phyloP scores from a whole-genome alignment of 2,329 filamentous ascomycete genomes.

The Talaromyces albobiverticillius region DNA sequence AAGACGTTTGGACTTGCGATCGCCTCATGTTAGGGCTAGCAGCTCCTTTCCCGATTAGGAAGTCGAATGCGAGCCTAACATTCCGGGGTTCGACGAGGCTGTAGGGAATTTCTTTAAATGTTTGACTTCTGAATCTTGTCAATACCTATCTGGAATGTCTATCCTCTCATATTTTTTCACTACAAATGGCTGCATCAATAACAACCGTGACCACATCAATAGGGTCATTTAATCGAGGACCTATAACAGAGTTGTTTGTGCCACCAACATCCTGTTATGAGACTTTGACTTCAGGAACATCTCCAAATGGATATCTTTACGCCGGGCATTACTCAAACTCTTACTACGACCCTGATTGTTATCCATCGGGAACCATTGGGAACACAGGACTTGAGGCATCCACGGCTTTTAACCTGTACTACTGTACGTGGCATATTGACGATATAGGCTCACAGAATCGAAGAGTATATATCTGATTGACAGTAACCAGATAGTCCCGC shows the following conservation, averaged over 20 bases:
- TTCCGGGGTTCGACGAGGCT: no score
- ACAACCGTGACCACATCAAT: background rate
- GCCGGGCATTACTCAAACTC: background rate
- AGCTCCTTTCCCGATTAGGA: no score
- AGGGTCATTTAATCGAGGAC: background rate
- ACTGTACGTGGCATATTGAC: background rate
- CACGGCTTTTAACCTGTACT: background rate
- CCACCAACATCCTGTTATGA: background rate
- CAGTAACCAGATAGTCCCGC: no score
- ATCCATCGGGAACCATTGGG: background rate
- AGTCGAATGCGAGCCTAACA: no score
- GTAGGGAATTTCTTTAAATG: no score
- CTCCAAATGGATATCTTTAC: background rate
- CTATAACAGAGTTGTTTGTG: background rate
- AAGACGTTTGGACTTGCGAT: no score
- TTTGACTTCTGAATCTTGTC: no score
- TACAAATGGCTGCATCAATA: background rate
- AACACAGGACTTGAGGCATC: background rate
- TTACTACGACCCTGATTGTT: background rate
- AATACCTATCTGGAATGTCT: background rate
- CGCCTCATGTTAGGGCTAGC: no score
- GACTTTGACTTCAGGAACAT: background rate
- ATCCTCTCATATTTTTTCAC: background rate
- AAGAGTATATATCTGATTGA: no score
- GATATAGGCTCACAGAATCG: no score